These are phyloP conservation scores for Dendrocalamus sinicus DNA, from an alignment of 176 grass and related monocot species.

Conservation along the genomic window DNA sequence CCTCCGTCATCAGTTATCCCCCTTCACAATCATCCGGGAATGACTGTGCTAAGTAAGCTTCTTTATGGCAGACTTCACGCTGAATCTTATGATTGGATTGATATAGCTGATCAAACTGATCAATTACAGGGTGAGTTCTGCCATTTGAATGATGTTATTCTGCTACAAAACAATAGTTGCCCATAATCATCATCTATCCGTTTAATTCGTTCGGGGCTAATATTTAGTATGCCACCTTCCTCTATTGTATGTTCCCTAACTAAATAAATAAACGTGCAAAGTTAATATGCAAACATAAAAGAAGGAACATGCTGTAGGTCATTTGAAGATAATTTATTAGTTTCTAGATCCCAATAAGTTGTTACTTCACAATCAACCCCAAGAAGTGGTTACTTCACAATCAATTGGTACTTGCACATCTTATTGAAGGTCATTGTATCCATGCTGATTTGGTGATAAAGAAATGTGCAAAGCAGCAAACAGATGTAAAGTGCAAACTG, in stretches of 20 bases:
- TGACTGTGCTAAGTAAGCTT: constrained; percentile 99
- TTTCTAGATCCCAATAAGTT: not conserved
- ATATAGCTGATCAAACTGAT: constrained; percentile 53
- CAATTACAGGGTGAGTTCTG: constrained; percentile 60
- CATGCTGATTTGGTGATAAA: constrained; percentile 4
- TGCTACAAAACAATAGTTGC: not conserved
- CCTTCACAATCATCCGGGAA: constrained; percentile 97
- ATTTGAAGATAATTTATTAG: not conserved
- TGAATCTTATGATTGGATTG: constrained; percentile 94
- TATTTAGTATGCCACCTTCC: not conserved
- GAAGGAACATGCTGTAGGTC: not conserved
- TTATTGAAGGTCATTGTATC: too few relatives aligned
- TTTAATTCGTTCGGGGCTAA: constrained; percentile 24
- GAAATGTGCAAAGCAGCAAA: not conserved
- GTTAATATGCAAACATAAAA: not conserved
- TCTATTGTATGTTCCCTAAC: not conserved
- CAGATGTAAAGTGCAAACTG: constrained; percentile 8
- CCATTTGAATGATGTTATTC: constrained; percentile 30
- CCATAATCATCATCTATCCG: not conserved
- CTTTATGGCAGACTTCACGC: constrained; percentile 84
- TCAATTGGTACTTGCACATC: too few relatives aligned
- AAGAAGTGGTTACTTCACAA: not conserved
- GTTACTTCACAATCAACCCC: too few relatives aligned
- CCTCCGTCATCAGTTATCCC: constrained; percentile 90
- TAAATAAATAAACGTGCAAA: not conserved